Evolutionary conservation across 331 rosid species (phyloP), one percentile per base, ranked within the genome.

Genomic region (Prunus yedoensis): DNA sequence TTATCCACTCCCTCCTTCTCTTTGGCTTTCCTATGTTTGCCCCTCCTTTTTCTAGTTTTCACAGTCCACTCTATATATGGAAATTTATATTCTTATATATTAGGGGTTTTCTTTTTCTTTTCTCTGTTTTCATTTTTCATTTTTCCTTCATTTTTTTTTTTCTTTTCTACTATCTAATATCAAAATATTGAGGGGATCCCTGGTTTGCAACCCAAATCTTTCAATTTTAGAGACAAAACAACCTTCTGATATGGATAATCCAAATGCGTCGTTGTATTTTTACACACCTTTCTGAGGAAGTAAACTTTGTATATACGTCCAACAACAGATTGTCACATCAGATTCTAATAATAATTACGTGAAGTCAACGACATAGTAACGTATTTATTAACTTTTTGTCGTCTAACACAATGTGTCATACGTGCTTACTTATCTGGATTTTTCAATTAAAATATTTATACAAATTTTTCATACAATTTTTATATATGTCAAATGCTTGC

Each of bases 1-100:
- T 84, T 77, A 76, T 89, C 86, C 74, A 17, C 45, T 75, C 47
- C n/a, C 27, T 23, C 68, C 54, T 64, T 46, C 18, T 10, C 51
- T 46, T 74, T 25, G 18, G 10, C 32, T 8, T 63, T 74, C 62
- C 51, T 25, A 70, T n/a, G 25, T 78, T 75, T 63, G 77, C 72
- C 81, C 77, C 79, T 66, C 61, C 5, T 41, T 52, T 71, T 25
- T 21, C 25, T 14, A 0, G 1, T 23, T 38, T 71, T 41, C 63
- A 70, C 56, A 71, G 0, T n/a, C 25, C 63, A 8, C 61, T 2
- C 66, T 10, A 10, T 17, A 27, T 14, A 1, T 3, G 13, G 35
- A 13, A 27, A 12, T 28, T 62, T 62, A 3, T 17, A 30, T 9
- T 8, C 30, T 28, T 30, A 1, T 59, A 13, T 14, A 1, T 23